phyloP scores from a whole-genome alignment of 2,329 filamentous ascomycete species.

The Westerdykella ornata region DNA sequence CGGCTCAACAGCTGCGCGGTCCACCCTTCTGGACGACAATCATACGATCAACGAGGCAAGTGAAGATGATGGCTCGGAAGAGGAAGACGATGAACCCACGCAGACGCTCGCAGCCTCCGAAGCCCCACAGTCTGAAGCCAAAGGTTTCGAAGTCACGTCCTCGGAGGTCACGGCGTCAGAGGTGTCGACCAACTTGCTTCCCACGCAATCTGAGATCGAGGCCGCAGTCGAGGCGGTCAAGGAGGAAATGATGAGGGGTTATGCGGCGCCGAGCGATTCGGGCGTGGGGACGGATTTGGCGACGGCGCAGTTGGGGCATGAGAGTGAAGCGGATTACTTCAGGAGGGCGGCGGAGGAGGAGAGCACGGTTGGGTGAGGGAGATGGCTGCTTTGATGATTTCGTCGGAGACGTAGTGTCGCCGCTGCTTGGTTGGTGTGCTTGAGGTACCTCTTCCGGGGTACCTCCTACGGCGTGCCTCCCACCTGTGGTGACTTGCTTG shows the following conservation, averaged over 20 bases:
- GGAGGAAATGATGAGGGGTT: constrained; percentile 21
- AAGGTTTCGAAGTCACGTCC: constrained; percentile 16
- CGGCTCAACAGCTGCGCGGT: constrained; percentile 35
- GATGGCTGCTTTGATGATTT: background rate
- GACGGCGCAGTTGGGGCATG: constrained; percentile 22
- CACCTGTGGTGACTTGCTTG: too few species aligned
- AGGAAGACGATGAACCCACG: constrained; percentile 24
- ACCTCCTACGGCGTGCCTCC: too few species aligned
- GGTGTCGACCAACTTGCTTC: constrained; percentile 19
- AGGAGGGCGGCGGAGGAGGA: constrained; percentile 33
- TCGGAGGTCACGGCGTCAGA: constrained; percentile 15
- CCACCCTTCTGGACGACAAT: constrained; percentile 24
- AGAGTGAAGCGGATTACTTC: constrained; percentile 33
- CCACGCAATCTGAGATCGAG: constrained; percentile 29
- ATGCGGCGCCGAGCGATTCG: constrained; percentile 28
- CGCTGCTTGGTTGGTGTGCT: too few species aligned
- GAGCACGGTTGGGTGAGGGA: constrained; percentile 27
- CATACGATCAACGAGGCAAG: constrained; percentile 28
- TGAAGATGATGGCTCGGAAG: constrained; percentile 13
- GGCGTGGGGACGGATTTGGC: constrained; percentile 35
- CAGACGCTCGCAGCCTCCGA: constrained; percentile 11
- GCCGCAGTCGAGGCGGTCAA: constrained; percentile 27
- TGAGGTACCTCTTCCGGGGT: too few species aligned
- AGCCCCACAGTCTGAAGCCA: constrained; percentile 1
- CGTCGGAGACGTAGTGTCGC: too few species aligned